A percentile compares a stretch with the other conserved stretches of the same genome.
Evolutionary conservation across 768 basidiomycete species (phyloP).

Genomic region (Boletus barrowsii): DNA sequence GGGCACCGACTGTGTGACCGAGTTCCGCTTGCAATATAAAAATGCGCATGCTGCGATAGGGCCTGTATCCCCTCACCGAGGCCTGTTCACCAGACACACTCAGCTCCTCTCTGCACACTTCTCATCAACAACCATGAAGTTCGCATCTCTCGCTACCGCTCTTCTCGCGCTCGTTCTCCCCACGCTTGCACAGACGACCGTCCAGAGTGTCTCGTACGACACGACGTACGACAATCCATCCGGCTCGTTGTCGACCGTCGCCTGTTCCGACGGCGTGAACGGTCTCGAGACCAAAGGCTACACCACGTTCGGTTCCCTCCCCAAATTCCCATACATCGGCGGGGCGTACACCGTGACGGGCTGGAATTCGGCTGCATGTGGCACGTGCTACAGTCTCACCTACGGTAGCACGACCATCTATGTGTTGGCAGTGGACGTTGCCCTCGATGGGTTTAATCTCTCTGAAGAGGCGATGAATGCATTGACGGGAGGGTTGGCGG

Average conservation of each 20-base stretch:
- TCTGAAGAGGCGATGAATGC: slow-evolving; percentile 52
- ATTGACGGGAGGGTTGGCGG: slow-evolving; percentile 48
- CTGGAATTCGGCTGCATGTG: slow-evolving; percentile 31
- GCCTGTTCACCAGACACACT: too few species aligned
- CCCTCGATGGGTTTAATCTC: slow-evolving; percentile 39
- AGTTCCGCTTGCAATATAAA: slow-evolving; percentile 7
- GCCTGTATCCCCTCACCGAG: background rate
- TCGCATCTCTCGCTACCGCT: slow-evolving; percentile 11
- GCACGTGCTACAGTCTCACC: slow-evolving; percentile 33
- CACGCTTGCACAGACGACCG: slow-evolving; percentile 12
- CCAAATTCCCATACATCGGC: slow-evolving; percentile 32
- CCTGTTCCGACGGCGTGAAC: slow-evolving; percentile 34
- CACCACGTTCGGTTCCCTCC: slow-evolving; percentile 32
- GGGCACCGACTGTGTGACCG: background rate
- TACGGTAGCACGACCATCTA: slow-evolving; percentile 19
- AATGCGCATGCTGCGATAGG: background rate
- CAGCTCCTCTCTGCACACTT: background rate
- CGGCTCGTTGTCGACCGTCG: slow-evolving; percentile 18
- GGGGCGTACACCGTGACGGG: slow-evolving; percentile 32
- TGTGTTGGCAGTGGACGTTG: slow-evolving; percentile 30
- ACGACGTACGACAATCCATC: slow-evolving; percentile 28
- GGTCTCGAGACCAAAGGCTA: slow-evolving; percentile 33
- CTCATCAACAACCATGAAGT: slow-evolving; percentile 22
- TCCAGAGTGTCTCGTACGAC: slow-evolving; percentile 29
- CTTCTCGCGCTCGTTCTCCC: slow-evolving; percentile 16